Conservation (phyloP, 306 rosid genomes). For the Hippophae rhamnoides region DNA sequence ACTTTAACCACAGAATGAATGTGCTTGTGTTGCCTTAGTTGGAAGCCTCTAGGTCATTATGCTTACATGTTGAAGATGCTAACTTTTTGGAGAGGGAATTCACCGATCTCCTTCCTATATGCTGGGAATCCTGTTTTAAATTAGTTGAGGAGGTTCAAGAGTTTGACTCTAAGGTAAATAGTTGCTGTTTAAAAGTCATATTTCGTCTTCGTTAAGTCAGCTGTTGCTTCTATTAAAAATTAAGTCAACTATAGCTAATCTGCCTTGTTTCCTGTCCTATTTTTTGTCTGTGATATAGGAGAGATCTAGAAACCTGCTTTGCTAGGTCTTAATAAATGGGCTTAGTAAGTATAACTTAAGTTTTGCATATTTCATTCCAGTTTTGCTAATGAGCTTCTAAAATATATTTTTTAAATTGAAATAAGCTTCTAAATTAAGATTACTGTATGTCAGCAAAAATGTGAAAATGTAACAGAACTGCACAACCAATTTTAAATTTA, state of each 20-base stretch:
- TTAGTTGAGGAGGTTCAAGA: conserved; percentile 86
- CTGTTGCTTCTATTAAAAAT: neutral
- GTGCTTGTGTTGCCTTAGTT: conserved; percentile 40
- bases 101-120: conserved; percentile 75
- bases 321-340: neutral
- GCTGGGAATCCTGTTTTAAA: conserved; percentile 88
- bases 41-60: conserved; percentile 94
- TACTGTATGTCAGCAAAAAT: too few relatives aligned
- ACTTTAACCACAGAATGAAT: conserved; percentile 19
- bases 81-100: conserved; percentile 76
- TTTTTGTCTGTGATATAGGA: neutral
- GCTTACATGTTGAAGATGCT: conserved; percentile 84
- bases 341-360: neutral
- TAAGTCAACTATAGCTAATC: neutral
- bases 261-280: neutral
- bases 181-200: conserved; percentile 6
- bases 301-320: neutral
- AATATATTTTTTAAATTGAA: too few relatives aligned
- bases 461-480: too few relatives aligned
- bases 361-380: neutral
- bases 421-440: neutral
- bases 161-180: conserved; percentile 85
- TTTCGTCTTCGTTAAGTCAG: too few relatives aligned
- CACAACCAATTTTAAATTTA: too few relatives aligned
- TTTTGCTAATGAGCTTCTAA: neutral